A percentile compares a stretch with the other conserved stretches of the same genome.
Evolutionary conservation across 2,329 filamentous ascomycete species (phyloP).

Genomic region (Plectosphaerella plurivora): DNA sequence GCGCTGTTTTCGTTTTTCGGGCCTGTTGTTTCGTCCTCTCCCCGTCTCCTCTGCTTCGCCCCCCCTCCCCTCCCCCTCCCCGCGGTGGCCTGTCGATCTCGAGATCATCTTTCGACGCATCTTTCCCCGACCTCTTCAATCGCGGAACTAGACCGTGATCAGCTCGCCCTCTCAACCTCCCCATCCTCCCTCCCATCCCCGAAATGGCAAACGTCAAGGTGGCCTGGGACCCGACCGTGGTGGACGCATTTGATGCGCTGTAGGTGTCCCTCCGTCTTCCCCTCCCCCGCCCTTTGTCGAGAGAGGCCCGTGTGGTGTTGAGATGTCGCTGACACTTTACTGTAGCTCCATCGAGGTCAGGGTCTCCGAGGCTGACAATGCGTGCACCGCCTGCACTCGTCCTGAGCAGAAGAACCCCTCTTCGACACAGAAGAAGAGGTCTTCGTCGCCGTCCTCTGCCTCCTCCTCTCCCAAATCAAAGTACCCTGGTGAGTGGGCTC

Average conservation of each 20-base stretch:
- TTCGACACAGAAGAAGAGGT: background rate
- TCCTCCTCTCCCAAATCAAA: constrained; percentile 15
- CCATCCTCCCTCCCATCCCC: background rate
- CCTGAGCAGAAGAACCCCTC: background rate
- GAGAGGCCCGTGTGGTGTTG: background rate
- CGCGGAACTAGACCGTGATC: background rate
- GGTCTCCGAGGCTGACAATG: background rate
- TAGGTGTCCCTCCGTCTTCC: constrained; percentile 25
- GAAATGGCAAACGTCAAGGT: background rate
- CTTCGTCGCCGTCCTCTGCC: background rate
- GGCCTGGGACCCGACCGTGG: constrained; percentile 22
- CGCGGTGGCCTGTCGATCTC: background rate
- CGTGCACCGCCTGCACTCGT: background rate
- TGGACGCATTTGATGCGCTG: constrained; percentile 53
- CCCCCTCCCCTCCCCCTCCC: background rate
- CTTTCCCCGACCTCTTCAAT: background rate
- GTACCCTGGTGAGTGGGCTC: constrained; percentile 27
- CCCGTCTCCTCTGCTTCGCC: background rate
- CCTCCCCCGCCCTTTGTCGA: background rate
- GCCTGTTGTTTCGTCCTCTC: too few relatives aligned
- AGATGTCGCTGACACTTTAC: background rate
- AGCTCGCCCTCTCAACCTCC: background rate
- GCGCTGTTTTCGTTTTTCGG: background rate
- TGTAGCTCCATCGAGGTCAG: constrained; percentile 34
- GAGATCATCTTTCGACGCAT: background rate